These are phyloP conservation scores for Colletotrichum phormii DNA, from an alignment of 2,329 filamentous ascomycete species.

Conservation along the genomic window DNA sequence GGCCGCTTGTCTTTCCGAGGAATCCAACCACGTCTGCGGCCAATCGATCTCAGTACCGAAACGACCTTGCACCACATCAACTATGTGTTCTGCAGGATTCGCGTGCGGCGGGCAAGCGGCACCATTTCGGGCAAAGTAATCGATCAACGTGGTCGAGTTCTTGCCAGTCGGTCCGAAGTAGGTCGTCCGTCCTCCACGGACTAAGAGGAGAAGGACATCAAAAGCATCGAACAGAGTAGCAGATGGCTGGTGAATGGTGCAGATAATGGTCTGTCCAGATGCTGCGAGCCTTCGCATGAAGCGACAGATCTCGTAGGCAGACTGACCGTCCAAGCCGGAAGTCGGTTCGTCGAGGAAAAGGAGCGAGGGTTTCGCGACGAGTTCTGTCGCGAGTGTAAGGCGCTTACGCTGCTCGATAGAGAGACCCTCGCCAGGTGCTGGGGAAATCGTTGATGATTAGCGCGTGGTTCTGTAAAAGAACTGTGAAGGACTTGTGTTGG, in stretches of 20 bases:
- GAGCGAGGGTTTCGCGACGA: slow-evolving; percentile 74
- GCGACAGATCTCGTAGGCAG: slow-evolving; percentile 52
- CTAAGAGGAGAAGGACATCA: slow-evolving; percentile 72
- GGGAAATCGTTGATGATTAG: not conserved
- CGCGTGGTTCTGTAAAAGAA: not conserved
- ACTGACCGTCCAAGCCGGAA: slow-evolving; percentile 51
- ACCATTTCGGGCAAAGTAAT: slow-evolving; percentile 67
- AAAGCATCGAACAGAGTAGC: slow-evolving; percentile 65
- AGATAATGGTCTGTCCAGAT: slow-evolving; percentile 71
- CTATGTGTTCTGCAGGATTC: slow-evolving; percentile 58
- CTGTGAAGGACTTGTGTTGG: not conserved
- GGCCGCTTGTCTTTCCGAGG: slow-evolving; percentile 8
- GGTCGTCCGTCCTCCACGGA: slow-evolving; percentile 72
- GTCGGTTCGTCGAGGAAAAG: slow-evolving; percentile 78
- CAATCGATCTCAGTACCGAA: slow-evolving; percentile 30
- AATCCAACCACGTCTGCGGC: slow-evolving; percentile 34
- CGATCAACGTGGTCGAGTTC: slow-evolving; percentile 65
- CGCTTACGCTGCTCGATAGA: slow-evolving; percentile 69
- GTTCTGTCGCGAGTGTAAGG: slow-evolving; percentile 76
- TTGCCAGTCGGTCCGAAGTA: slow-evolving; percentile 76
- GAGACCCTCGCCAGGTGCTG: slow-evolving; percentile 56
- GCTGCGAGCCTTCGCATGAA: slow-evolving; percentile 63
- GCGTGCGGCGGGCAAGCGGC: slow-evolving; percentile 53
- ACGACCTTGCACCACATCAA: slow-evolving; percentile 50
- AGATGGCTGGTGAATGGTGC: slow-evolving; percentile 59